Base-by-base conservation (phyloP, 306 rosid species). In the Cicer cuneatum region DNA sequence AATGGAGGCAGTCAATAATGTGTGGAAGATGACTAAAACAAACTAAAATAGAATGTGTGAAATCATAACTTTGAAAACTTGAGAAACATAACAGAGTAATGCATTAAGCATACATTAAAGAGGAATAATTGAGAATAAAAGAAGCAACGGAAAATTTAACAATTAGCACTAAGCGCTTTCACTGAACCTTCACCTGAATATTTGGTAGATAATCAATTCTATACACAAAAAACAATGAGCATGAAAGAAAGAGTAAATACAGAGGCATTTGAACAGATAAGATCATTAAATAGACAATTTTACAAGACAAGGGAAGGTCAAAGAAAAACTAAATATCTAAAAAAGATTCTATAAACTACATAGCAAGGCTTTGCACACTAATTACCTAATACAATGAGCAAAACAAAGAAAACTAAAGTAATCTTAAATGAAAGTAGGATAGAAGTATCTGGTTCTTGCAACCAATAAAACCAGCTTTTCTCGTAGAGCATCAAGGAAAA, bases 121-220 rank as follows among this genome's bases (percentile, higher is more conserved):
- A 74, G 74, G 66, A 78, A 70, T 14, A 71, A 21, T 69, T 38
- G 57, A 49, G 43, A 60, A 60, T 52, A 74, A 60, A 75, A 76
- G 19, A 66, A 57, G 61, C 37, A 68, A 39, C 69, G 71, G 24
- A 62, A 5, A 51, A 67, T 39, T 73, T 62, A 40, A 37, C 14
- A 80, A 47, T 43, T 61, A 40, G 62, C 12, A 81, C 61, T 15
- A 6, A 49, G 62, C 40, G 13, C 73, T 49, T 47, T 45, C 38
- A 54, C 53, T 14, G 18, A 19, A 68, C 64, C 72, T 53, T 70
- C 15, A 1, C 62, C 72, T 51, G 15, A 16, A 75, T 52, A 62
- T 63, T 40, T 49, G 39, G 69, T 63, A 81, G 57, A 53, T 24
- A 75, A 81, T 70, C 13, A 48, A 62, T 63, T 69, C 59, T 60